A percentile compares a stretch with the other conserved stretches of the same genome.
phyloP scores from a whole-genome alignment of 441 rosid species.

The Gossypium aridum region DNA sequence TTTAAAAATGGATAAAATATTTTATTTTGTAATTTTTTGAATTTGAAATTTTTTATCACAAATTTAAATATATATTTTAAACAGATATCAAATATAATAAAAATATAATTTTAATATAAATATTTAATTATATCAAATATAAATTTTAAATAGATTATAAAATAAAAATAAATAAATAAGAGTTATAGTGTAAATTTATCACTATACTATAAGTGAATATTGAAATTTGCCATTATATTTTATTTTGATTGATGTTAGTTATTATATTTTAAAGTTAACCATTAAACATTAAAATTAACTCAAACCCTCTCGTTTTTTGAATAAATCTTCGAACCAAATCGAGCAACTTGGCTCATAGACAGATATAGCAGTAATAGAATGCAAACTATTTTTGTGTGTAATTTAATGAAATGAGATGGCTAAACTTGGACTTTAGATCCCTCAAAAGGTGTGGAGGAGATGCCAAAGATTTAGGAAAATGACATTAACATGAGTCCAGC shows the following conservation, averaged over 20 bases:
- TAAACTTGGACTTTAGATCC: not conserved
- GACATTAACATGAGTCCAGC: not conserved
- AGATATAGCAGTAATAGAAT: too few relatives aligned
- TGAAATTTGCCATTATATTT: too few relatives aligned
- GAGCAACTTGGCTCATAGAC: rapidly evolving
- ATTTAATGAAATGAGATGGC: not conserved
- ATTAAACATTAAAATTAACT: rapidly evolving
- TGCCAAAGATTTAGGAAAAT: not conserved
- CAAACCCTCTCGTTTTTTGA: rapidly evolving
- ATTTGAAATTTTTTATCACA: not conserved
- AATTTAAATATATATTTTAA: not conserved
- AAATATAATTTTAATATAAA: too few relatives aligned
- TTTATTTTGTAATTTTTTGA: not conserved
- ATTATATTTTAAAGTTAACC: too few relatives aligned
- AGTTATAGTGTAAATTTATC: too few relatives aligned
- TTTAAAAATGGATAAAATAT: not conserved
- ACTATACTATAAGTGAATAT: too few relatives aligned
- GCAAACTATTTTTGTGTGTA: not conserved
- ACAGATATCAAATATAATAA: too few relatives aligned
- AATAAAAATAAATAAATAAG: too few relatives aligned
- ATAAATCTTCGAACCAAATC: too few relatives aligned
- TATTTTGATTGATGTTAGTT: too few relatives aligned
- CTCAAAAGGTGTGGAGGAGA: not conserved
- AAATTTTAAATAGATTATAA: too few relatives aligned
- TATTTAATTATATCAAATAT: too few relatives aligned